These are phyloP conservation scores for Blastobotrys chiropterorum DNA, from an alignment of 805 yeast species.

Conservation along the genomic window DNA sequence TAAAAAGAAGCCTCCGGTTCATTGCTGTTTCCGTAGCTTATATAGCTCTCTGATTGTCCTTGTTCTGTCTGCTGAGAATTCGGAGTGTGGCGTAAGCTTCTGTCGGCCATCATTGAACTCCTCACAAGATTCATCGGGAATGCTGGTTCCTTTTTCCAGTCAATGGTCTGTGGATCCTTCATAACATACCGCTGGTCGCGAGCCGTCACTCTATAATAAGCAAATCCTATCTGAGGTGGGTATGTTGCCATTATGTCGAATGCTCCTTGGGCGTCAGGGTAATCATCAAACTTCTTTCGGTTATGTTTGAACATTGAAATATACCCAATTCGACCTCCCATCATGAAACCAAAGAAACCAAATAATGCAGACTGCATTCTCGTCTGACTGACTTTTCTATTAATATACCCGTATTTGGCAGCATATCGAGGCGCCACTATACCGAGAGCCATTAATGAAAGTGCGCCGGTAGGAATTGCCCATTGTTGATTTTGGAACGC, in stretches of 20 bases:
- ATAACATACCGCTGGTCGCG: conserved; percentile 13
- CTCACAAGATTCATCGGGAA: conserved; percentile 18
- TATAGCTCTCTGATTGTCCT: background rate
- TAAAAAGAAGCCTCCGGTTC: background rate
- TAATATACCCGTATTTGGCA: conserved; percentile 10
- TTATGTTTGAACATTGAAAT: conserved; percentile 8
- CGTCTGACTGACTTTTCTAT: conserved; percentile 7
- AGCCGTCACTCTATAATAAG: conserved; percentile 16
- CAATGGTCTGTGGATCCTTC: conserved; percentile 18
- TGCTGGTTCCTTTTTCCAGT: conserved; percentile 16
- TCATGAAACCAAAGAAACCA: conserved; percentile 14
- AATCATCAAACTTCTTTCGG: conserved; percentile 3
- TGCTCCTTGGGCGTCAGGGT: conserved; percentile 7
- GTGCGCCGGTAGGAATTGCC: conserved; percentile 12
- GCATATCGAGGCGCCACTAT: conserved; percentile 12
- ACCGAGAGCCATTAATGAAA: conserved; percentile 13
- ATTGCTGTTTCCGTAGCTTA: background rate
- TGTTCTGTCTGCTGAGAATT: background rate
- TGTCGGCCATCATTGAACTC: background rate
- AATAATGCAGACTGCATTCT: conserved; percentile 12
- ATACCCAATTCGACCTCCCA: conserved; percentile 14
- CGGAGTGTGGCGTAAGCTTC: background rate
- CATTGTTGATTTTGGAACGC: conserved; percentile 11
- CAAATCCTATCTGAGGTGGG: conserved; percentile 20
- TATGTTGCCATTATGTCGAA: conserved; percentile 10